Conservation (phyloP, 2,329 filamentous ascomycete species). For the Leptographium flavum region DNA sequence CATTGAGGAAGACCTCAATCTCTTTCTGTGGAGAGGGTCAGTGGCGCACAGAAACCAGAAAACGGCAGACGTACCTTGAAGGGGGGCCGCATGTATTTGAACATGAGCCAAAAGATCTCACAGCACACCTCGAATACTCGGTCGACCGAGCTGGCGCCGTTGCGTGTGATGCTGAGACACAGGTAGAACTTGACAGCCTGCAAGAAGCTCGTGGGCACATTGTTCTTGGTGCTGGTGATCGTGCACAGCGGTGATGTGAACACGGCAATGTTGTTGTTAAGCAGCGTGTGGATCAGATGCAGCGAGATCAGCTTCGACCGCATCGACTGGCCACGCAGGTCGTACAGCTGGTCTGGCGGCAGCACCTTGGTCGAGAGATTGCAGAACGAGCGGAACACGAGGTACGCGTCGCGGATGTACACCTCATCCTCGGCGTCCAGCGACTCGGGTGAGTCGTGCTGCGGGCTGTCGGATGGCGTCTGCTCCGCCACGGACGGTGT, state of each 20-base stretch:
- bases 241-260: constrained; percentile 87
- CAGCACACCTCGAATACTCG: constrained; percentile 89
- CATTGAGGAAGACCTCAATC: constrained; percentile 93
- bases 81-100: constrained; percentile 82
- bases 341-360: constrained; percentile 79
- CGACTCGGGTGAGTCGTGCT: constrained; percentile 42
- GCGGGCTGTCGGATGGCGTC: constrained; percentile 34
- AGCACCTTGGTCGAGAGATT: constrained; percentile 90
- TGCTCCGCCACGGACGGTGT: constrained; percentile 37
- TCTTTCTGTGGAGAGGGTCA: constrained; percentile 52
- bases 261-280: constrained; percentile 84
- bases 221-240: constrained; percentile 80
- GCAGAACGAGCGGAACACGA: constrained; percentile 95
- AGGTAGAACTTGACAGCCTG: constrained; percentile 96
- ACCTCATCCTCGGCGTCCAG: constrained; percentile 77
- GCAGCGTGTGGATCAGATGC: constrained; percentile 84
- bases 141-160: constrained; percentile 85
- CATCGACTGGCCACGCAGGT: constrained; percentile 90
- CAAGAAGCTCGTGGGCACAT: constrained; percentile 77
- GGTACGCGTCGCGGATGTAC: constrained; percentile 90
- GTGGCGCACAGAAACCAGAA: not conserved
- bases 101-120: constrained; percentile 96
- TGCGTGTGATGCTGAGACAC: constrained; percentile 85
- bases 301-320: constrained; percentile 90
- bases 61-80: constrained; percentile 56